Conservation (phyloP, 2,329 filamentous ascomycete genomes). For the Colletotrichum sp. region DNA sequence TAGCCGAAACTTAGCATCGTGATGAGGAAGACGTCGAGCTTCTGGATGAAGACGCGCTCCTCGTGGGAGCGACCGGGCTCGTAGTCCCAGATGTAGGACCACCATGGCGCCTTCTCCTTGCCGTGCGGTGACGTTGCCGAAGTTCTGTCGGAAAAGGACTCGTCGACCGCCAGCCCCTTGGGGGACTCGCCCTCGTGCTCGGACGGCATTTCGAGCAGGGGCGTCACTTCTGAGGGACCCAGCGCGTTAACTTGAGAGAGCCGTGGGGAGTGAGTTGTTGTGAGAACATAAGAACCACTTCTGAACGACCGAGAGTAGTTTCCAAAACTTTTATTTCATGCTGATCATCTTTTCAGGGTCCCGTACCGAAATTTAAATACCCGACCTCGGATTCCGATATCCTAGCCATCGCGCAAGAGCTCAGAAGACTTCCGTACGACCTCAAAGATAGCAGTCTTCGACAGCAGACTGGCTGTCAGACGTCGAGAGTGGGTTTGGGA, state of each 20-base stretch:
- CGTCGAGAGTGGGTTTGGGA: not conserved
- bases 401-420: constrained; percentile 10
- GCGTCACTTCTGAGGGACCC: constrained; percentile 12
- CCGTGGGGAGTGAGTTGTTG: not conserved
- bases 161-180: constrained; percentile 5
- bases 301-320: not conserved
- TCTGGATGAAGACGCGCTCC: constrained; percentile 28
- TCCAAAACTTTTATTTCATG: not conserved
- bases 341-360: not conserved
- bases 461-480: not conserved
- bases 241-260: not conserved
- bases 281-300: not conserved
- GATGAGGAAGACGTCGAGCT: constrained; percentile 27
- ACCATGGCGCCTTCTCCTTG: constrained; percentile 32
- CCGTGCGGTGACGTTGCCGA: not conserved
- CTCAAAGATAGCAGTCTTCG: not conserved
- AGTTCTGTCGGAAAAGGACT: not conserved
- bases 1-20: constrained; percentile 17
- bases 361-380: constrained; percentile 12
- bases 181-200: constrained; percentile 12
- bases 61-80: constrained; percentile 26
- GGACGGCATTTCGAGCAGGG: constrained; percentile 14
- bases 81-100: constrained; percentile 31
- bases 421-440: not conserved
- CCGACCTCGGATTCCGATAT: constrained; percentile 1